phyloP scores from a whole-genome alignment of 208 protist genomes.

The Trypanosoma boissoni region DNA sequence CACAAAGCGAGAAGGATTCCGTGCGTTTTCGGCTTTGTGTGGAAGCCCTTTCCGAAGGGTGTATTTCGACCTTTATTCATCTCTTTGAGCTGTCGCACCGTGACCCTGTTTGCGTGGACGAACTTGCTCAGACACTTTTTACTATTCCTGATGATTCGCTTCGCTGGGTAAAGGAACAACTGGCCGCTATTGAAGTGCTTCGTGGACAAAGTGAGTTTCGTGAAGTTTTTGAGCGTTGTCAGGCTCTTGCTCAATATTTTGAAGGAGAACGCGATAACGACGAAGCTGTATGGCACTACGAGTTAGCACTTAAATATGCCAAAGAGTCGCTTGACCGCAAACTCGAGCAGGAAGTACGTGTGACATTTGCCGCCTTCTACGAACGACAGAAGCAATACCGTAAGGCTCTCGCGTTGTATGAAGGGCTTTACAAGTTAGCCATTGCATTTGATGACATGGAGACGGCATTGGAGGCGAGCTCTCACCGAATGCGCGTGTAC shows the following conservation, averaged over 20 bases:
- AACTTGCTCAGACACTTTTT: constrained; percentile 73
- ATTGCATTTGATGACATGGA: constrained; percentile 49
- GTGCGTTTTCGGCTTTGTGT: constrained; percentile 76
- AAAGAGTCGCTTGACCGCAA: constrained; percentile 67
- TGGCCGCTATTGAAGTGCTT: constrained; percentile 69
- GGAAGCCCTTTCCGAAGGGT: constrained; percentile 77
- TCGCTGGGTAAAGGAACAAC: constrained; percentile 77
- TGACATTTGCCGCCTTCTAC: constrained; percentile 51
- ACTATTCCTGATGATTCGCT: constrained; percentile 62
- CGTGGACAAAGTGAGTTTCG: constrained; percentile 83
- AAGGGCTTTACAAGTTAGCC: constrained; percentile 61
- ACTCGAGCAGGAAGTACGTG: constrained; percentile 64
- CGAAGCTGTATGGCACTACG: constrained; percentile 75
- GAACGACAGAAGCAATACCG: constrained; percentile 56
- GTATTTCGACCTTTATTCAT: constrained; percentile 78
- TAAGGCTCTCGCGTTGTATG: constrained; percentile 60
- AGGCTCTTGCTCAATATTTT: constrained; percentile 79
- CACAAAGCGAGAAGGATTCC: constrained; percentile 64
- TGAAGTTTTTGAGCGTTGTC: constrained; percentile 55
- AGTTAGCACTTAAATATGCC: constrained; percentile 59
- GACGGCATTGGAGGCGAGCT: constrained; percentile 35
- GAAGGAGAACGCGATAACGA: constrained; percentile 69
- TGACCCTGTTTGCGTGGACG: constrained; percentile 83
- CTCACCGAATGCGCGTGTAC: constrained; percentile 69
- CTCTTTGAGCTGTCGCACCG: constrained; percentile 84